Percentiles rank a stretch among this genome's conserved stretches.
phyloP scores from a whole-genome alignment of 2,329 filamentous ascomycete genomes.

The Colletotrichum sp. region DNA sequence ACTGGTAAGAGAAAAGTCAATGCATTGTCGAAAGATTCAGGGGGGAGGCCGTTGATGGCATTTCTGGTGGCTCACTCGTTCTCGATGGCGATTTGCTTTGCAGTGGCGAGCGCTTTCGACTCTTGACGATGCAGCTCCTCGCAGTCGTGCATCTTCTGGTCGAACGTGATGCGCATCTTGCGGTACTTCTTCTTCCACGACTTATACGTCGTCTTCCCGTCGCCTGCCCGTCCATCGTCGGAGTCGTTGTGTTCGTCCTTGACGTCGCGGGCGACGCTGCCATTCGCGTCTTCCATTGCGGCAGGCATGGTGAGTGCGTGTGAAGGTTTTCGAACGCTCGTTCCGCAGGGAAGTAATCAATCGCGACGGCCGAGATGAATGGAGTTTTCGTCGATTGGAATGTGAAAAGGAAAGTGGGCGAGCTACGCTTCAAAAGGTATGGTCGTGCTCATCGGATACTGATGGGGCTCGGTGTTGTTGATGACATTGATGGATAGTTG shows the following conservation, averaged over 20 bases:
- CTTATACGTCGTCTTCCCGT: slow-evolving; percentile 62
- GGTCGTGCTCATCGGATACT: neutral
- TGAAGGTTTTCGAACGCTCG: neutral
- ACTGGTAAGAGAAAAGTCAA: slow-evolving; percentile 50
- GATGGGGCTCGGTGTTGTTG: neutral
- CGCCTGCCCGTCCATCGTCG: slow-evolving; percentile 38
- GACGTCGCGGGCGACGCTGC: slow-evolving; percentile 32
- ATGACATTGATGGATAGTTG: slow-evolving; percentile 6
- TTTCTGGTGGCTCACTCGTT: slow-evolving; percentile 76
- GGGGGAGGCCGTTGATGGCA: neutral
- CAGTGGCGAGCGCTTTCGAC: slow-evolving; percentile 79
- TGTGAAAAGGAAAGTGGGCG: neutral
- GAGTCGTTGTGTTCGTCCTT: slow-evolving; percentile 47
- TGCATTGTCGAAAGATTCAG: neutral
- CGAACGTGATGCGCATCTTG: slow-evolving; percentile 84
- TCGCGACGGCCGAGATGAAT: neutral
- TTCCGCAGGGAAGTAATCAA: neutral
- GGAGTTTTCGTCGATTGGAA: neutral
- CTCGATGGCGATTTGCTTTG: slow-evolving; percentile 84
- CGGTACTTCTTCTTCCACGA: slow-evolving; percentile 93
- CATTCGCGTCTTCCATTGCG: slow-evolving; percentile 33
- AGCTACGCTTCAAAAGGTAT: neutral
- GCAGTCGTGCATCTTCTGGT: slow-evolving; percentile 78
- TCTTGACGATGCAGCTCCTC: slow-evolving; percentile 84
- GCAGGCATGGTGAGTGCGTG: slow-evolving; percentile 1